Evolutionary conservation across 2,329 filamentous ascomycete genomes (phyloP), one percentile per base, ranked within the genome.

Genomic region (Colletotrichum sp.): DNA sequence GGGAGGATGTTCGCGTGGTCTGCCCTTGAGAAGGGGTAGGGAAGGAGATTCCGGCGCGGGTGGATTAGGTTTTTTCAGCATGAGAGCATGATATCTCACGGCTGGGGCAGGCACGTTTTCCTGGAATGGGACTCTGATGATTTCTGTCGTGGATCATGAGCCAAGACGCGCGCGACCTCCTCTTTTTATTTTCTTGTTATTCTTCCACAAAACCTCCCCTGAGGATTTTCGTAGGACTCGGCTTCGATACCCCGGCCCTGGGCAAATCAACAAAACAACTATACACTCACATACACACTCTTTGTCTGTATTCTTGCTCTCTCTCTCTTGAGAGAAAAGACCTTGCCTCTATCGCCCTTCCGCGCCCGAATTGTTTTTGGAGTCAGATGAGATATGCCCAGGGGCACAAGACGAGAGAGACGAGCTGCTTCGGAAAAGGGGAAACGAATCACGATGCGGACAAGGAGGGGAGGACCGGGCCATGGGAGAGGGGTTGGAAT

Each of bases 321-420:
- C 5, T 62, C 4, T 62, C 13, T n/a, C 24, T 28, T 58, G 24
- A n/a, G 26, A 58, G 55, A 58, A 58, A 58, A 24, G 55, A 48
- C 43, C 34, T 26, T 26, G n/a, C 36, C 65, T 16, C 28, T 21
- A 16, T 28, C 52, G 12, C 24, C 24, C 7, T 28, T 28, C 28
- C 7, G 26, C 63, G 48, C 18, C 30, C 59, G 16, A 63, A 13
- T 36, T 36, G 59, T 32, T 34, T 14, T 36, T 24, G 59, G 30
- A 63, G 30, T 61, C 58, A 24, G 18, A 61, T 18, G 24, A 61
- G 58, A 61, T 30, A 21, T 28, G 58, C 18, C 28, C 26, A 77
- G 78, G 78, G 76, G 79, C 77, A 78, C 77, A 79, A 28, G 18
- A 26, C 21, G 26, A 18, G 32, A 38, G n/a, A 26, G 26, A 14